These are phyloP conservation scores for Yamadazyma sp. DNA, from an alignment of 805 yeast genomes.

Conservation along the genomic window DNA sequence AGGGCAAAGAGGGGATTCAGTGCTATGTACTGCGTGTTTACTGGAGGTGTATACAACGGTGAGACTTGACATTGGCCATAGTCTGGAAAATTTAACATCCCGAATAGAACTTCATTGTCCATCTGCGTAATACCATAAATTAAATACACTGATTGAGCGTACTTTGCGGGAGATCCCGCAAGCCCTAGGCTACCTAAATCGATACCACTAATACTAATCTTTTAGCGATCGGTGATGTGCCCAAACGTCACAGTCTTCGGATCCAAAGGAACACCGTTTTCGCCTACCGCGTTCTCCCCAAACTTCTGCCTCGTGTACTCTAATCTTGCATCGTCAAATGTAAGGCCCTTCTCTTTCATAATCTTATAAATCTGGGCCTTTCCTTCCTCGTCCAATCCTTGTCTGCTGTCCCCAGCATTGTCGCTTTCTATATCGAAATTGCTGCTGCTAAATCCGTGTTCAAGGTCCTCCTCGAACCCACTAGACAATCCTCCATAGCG, in stretches of 20 bases:
- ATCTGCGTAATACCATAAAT: too few relatives aligned
- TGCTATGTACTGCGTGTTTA: too few relatives aligned
- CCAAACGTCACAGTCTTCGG: constrained; percentile 63
- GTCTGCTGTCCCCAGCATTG: constrained; percentile 51
- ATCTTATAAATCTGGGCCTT: constrained; percentile 50
- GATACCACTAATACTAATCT: too few relatives aligned
- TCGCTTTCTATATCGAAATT: constrained; percentile 53
- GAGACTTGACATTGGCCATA: too few relatives aligned
- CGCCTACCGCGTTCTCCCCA: constrained; percentile 52
- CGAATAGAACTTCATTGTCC: too few relatives aligned
- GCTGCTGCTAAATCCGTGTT: constrained; percentile 57
- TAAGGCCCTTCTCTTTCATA: constrained; percentile 51
- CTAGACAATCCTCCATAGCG: constrained; percentile 15
- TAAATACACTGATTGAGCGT: too few relatives aligned
- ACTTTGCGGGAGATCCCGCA: too few relatives aligned
- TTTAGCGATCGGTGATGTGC: too few relatives aligned
- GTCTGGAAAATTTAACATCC: too few relatives aligned
- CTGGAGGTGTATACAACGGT: too few relatives aligned
- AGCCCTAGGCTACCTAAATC: too few relatives aligned
- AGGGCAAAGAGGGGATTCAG: too few relatives aligned
- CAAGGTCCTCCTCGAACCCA: constrained; percentile 21
- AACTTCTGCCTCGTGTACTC: constrained; percentile 48
- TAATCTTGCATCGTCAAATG: constrained; percentile 71
- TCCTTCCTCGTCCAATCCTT: constrained; percentile 59
- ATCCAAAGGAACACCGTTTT: constrained; percentile 67